Conservation (phyloP, 23 red algal genomes). For the Gracilaria vermiculophylla region DNA sequence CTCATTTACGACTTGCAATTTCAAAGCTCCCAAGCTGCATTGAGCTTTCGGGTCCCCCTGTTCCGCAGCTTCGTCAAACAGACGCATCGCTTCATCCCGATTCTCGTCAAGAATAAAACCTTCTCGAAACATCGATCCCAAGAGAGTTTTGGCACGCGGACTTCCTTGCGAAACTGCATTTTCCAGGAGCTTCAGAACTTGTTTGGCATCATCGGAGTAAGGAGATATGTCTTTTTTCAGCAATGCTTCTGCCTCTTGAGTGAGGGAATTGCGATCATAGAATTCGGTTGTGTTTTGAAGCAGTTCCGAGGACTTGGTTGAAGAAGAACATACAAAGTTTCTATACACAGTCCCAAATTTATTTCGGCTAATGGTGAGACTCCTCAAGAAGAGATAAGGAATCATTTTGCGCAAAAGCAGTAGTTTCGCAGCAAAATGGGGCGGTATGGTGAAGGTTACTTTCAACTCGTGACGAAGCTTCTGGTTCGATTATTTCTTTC, state of each 20-base stretch:
- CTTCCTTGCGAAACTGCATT: conserved; percentile 23
- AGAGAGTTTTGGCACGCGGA: conserved; percentile 44
- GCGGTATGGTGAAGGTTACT: too few species aligned
- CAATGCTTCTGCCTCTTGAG: background rate
- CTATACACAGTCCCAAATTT: background rate
- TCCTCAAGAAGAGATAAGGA: background rate
- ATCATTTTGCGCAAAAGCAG: background rate
- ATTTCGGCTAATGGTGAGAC: background rate
- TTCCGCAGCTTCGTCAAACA: conserved; percentile 44
- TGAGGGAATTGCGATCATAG: background rate
- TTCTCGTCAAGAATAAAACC: conserved; percentile 27
- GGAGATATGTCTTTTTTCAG: background rate
- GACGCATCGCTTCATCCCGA: background rate
- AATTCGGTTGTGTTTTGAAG: background rate
- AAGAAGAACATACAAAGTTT: background rate
- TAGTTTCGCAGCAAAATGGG: background rate
- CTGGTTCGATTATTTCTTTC: too few species aligned
- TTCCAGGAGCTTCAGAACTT: background rate
- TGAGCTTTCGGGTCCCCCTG: conserved; percentile 52
- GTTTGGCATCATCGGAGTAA: background rate
- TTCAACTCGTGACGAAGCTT: too few species aligned
- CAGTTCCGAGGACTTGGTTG: background rate
- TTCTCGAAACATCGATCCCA: conserved; percentile 49
- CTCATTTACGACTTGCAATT: background rate
- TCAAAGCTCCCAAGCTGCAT: conserved; percentile 30